phyloP scores from a whole-genome alignment of 176 grass and related monocot species.

The Melocanna baccifera region DNA sequence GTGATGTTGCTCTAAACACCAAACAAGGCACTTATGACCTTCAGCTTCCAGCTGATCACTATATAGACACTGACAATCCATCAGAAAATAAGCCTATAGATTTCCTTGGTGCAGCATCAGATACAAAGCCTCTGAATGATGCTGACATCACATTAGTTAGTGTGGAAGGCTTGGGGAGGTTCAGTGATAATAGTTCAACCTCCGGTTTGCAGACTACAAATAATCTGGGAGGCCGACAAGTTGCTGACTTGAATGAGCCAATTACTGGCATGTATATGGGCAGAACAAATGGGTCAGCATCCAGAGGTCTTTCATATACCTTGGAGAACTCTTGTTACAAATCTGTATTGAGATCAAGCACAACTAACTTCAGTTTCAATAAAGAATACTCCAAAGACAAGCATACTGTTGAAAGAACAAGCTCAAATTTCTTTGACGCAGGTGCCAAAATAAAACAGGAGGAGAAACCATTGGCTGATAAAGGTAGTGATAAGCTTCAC shows the following conservation, averaged over 20 bases:
- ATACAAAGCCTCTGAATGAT: constrained; percentile 27
- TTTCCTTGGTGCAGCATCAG: constrained; percentile 43
- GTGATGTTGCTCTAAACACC: constrained; percentile 15
- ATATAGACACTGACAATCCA: constrained; percentile 53
- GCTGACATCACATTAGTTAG: constrained; percentile 35
- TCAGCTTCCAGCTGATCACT: constrained; percentile 54
- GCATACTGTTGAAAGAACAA: constrained; percentile 48
- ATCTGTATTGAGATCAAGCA: constrained; percentile 32
- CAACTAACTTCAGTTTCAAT: constrained; percentile 49
- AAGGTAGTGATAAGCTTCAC: constrained; percentile 52
- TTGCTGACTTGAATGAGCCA: constrained; percentile 70
- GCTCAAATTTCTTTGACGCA: constrained; percentile 52
- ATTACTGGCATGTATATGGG: constrained; percentile 31
- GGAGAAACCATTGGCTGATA: constrained; percentile 39
- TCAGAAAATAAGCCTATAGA: constrained; percentile 36
- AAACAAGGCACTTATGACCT: constrained; percentile 56
- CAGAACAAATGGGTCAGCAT: constrained; percentile 29
- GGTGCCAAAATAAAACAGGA: constrained; percentile 39
- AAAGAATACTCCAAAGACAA: constrained; percentile 49
- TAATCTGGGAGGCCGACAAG: constrained; percentile 10
- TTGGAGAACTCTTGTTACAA: constrained; percentile 34
- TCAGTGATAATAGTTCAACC: constrained; percentile 30
- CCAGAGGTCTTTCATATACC: constrained; percentile 14
- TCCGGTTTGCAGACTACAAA: constrained; percentile 33
- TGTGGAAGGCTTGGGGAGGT: constrained; percentile 18